Percentiles rank a stretch among this genome's conserved stretches.
phyloP scores from a whole-genome alignment of 306 rosid species.

The Crotalaria pallida region DNA sequence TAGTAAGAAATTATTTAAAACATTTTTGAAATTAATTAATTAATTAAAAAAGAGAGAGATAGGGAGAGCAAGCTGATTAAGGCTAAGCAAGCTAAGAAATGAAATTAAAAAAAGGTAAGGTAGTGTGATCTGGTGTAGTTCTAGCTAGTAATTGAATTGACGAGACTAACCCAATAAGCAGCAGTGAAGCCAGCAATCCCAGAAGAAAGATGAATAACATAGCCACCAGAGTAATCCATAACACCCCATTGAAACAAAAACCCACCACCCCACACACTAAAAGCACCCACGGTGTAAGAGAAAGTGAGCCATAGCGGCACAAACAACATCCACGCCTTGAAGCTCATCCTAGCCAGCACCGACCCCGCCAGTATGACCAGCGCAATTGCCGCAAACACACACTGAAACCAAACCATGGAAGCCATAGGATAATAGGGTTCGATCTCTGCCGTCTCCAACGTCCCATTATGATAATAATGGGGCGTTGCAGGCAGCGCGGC shows the following conservation, averaged over 20 bases:
- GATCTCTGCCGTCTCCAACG: not conserved
- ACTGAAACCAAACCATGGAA: conserved; percentile 56
- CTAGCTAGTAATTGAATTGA: not conserved
- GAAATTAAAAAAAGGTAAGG: not conserved
- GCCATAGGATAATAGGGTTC: conserved; percentile 46
- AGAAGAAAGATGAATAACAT: conserved; percentile 62
- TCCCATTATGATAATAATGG: not conserved
- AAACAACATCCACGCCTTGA: conserved; percentile 58
- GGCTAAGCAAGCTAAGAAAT: too few relatives aligned
- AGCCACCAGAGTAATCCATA: conserved; percentile 65
- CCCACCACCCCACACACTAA: conserved; percentile 58
- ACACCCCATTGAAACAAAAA: conserved; percentile 63
- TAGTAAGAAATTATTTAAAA: too few relatives aligned
- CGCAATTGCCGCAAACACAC: conserved; percentile 42
- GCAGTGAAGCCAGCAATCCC: conserved; percentile 55
- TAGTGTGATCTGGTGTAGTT: too few relatives aligned
- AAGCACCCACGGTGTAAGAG: conserved; percentile 47
- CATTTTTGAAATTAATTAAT: too few relatives aligned
- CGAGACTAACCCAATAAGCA: conserved; percentile 47
- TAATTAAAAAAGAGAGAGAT: too few relatives aligned
- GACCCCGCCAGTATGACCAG: conserved; percentile 41
- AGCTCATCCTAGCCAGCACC: conserved; percentile 42
- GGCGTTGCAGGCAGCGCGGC: conserved; percentile 20
- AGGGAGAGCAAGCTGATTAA: too few relatives aligned
- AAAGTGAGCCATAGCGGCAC: conserved; percentile 55